phyloP scores from a whole-genome alignment of 768 basidiomycete species.

The Psilocybe sp. region DNA sequence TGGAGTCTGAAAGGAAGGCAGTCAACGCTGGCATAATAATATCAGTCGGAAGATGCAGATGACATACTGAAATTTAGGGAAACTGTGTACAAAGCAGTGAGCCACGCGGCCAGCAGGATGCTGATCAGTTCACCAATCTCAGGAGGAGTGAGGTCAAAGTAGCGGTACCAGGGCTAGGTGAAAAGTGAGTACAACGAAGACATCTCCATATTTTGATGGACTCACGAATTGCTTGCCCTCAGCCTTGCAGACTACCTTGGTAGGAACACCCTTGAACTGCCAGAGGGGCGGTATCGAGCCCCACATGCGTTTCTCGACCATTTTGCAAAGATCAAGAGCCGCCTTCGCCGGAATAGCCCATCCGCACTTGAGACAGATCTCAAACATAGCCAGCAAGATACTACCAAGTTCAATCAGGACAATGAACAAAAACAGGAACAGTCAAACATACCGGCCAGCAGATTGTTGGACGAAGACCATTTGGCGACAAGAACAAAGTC shows the following conservation, averaged over 20 bases:
- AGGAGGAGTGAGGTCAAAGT: slow-evolving; percentile 88
- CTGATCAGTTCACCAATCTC: slow-evolving; percentile 96
- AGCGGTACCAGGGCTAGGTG: too few species aligned
- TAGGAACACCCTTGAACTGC: slow-evolving; percentile 90
- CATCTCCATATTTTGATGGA: slow-evolving; percentile 7
- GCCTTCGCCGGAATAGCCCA: slow-evolving; percentile 94
- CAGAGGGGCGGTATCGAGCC: slow-evolving; percentile 95
- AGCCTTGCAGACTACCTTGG: slow-evolving; percentile 83
- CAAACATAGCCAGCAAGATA: slow-evolving; percentile 96
- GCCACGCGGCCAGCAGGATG: slow-evolving; percentile 87
- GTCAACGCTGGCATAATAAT: not conserved
- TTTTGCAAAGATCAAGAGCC: slow-evolving; percentile 92
- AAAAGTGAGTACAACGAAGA: not conserved
- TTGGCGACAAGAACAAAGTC: slow-evolving; percentile 85
- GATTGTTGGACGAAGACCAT: slow-evolving; percentile 98
- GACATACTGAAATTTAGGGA: slow-evolving; percentile 88
- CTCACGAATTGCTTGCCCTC: slow-evolving; percentile 96
- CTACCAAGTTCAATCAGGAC: slow-evolving; percentile 29
- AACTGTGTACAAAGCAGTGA: slow-evolving; percentile 90
- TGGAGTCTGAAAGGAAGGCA: slow-evolving; percentile 64
- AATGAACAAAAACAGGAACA: not conserved
- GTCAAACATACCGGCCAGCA: slow-evolving; percentile 69
- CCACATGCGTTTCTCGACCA: slow-evolving; percentile 94
- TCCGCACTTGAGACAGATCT: too few species aligned
- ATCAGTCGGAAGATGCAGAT: not conserved